These are phyloP conservation scores for Biancaea sappan DNA, from an alignment of 306 rosid species.

Conservation along the genomic window DNA sequence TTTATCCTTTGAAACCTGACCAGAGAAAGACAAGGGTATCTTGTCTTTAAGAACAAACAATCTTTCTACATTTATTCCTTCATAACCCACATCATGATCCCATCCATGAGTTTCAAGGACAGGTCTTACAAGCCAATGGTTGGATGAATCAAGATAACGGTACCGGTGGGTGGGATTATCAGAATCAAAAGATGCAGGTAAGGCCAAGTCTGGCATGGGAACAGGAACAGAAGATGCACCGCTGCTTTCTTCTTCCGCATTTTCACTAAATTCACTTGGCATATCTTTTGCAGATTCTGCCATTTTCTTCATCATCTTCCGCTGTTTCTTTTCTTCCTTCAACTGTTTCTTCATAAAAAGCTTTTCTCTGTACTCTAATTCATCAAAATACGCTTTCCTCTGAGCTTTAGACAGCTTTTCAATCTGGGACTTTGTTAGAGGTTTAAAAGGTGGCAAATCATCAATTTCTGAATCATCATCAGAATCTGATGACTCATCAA, in stretches of 20 bases:
- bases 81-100: conserved; percentile 99
- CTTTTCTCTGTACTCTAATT: conserved; percentile 88
- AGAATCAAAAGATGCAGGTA: conserved; percentile 94
- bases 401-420: conserved; percentile 75
- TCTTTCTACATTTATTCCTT: conserved; percentile 90
- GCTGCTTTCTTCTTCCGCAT: conserved; percentile 75
- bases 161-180: conserved; percentile 93
- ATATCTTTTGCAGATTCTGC: conserved; percentile 70
- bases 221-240: conserved; percentile 86
- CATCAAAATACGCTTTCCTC: conserved; percentile 85
- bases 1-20: conserved; percentile 94
- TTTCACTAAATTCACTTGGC: conserved; percentile 61
- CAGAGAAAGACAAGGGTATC: conserved; percentile 77
- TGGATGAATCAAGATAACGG: conserved; percentile 90
- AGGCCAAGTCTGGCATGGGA: conserved; percentile 88
- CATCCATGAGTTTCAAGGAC: conserved; percentile 96
- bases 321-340: conserved; percentile 78
- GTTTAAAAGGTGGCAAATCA: conserved; percentile 86
- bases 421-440: conserved; percentile 75
- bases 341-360: conserved; percentile 91
- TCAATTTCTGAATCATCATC: conserved; percentile 78
- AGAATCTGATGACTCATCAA: conserved; percentile 86
- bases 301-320: conserved; percentile 85
- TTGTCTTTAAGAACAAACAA: conserved; percentile 72
- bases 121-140: conserved; percentile 97